Evolutionary conservation across 78 protist species (phyloP).

Genomic region (Acrasis kona): DNA sequence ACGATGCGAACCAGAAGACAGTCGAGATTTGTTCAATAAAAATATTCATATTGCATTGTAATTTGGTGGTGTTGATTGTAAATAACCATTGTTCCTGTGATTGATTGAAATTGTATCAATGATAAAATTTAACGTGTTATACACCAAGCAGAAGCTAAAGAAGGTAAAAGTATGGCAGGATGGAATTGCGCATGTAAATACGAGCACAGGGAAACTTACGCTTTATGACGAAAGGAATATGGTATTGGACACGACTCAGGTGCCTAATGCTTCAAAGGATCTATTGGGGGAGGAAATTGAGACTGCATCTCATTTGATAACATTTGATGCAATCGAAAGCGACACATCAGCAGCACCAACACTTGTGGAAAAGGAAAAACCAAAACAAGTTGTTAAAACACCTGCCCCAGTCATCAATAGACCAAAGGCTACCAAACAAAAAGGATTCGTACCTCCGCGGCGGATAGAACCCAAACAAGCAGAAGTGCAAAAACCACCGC

Average conservation of each 20-base stretch:
- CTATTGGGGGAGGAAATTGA: background rate
- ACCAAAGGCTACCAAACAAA: too few species aligned
- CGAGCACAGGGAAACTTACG: background rate
- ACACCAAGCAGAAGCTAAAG: background rate
- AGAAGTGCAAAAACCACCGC: too few species aligned
- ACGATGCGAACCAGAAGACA: too few species aligned
- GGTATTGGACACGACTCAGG: background rate
- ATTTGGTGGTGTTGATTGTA: too few species aligned
- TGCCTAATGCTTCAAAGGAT: background rate
- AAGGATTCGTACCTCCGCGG: too few species aligned
- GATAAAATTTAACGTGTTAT: background rate
- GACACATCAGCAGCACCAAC: background rate
- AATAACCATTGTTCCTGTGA: too few species aligned
- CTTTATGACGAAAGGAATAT: background rate
- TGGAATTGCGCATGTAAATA: background rate
- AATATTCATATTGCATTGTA: too few species aligned
- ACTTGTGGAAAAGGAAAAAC: too few species aligned
- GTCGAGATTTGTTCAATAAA: too few species aligned
- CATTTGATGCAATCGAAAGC: background rate
- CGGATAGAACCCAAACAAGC: too few species aligned
- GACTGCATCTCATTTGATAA: background rate
- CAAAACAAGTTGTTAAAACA: too few species aligned
- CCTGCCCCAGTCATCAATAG: too few species aligned
- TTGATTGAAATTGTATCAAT: background rate
- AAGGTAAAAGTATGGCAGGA: background rate